Evolutionary conservation across 176 grass and related monocot species (phyloP), one percentile per base, ranked within the genome.

Genomic region (Rhynchospora tenuis): DNA sequence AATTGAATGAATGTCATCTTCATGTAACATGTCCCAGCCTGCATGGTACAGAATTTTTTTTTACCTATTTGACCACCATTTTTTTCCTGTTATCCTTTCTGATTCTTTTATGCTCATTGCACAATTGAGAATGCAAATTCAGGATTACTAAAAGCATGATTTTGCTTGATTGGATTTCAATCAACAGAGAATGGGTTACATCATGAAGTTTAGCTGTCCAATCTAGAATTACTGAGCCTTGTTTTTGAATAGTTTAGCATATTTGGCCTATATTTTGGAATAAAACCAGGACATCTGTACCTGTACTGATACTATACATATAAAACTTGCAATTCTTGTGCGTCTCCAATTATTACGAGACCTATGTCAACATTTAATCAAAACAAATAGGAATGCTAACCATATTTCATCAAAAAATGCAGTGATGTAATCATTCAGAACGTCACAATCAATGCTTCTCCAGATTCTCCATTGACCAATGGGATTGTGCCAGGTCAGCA

Each of bases 401-500:
- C 6, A 82, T 73, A 82, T 83, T 90, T 60, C 29, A 5, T 64
- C 60, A 66, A 80, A 64, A 90, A 56, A 2, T 86, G 61, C 70
- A 98, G 95, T 62, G 92, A 91, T 83, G 87, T 98, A 78, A 86
- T 78, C 15, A 66, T 98, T 50, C 90, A 93, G 45, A 93, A 98
- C 78, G 83, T 94, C 61, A 91, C 89, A 13, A 87, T 98, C 72
- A 56, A 94, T 47, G 86, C 92, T 69, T 70, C 86, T 45, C 82
- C 84, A 31, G 84, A 94, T 80, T 88, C 95, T 87, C 87, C 87
- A 69, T 84, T 90, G 13, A 94, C 92, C 56, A 85, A 88, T 84
- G 95, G 95, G 61, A 94, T 98, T 69, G 92, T 98, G 84, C 90
- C 89, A 93, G 92, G 92, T 93, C 84, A 90, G 4, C 19, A 83